phyloP scores from a whole-genome alignment of 2,329 filamentous ascomycete genomes.

The Bipolaris cookei region DNA sequence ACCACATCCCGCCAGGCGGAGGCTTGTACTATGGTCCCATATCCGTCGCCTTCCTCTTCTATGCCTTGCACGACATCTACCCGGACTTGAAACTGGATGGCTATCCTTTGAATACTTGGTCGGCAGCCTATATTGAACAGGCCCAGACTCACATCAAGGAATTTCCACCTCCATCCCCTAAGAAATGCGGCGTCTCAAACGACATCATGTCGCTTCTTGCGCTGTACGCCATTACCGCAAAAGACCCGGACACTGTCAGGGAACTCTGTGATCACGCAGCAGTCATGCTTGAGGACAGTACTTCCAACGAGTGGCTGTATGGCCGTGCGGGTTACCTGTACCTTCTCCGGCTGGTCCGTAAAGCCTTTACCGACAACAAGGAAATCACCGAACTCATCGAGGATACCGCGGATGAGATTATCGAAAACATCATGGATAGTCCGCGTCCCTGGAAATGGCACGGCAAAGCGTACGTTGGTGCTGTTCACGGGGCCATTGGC shows the following conservation, averaged over 20 bases:
- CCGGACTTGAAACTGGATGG: slow-evolving; percentile 56
- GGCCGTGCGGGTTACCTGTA: slow-evolving; percentile 73
- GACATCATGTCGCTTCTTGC: slow-evolving; percentile 59
- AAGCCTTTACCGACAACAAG: slow-evolving; percentile 60
- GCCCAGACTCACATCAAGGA: slow-evolving; percentile 57
- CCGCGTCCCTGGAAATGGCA: slow-evolving; percentile 69
- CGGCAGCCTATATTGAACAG: slow-evolving; percentile 58
- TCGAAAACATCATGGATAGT: slow-evolving; percentile 64
- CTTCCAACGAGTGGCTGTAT: slow-evolving; percentile 68
- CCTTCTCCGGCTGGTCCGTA: slow-evolving; percentile 67
- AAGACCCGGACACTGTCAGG: slow-evolving; percentile 57
- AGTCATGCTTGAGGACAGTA: slow-evolving; percentile 55
- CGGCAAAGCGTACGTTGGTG: slow-evolving; percentile 67
- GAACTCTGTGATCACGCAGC: slow-evolving; percentile 59
- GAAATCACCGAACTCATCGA: slow-evolving; percentile 59
- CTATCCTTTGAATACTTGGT: slow-evolving; percentile 57
- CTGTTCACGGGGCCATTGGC: slow-evolving; percentile 71
- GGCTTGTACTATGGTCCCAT: slow-evolving; percentile 60
- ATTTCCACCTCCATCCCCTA: slow-evolving; percentile 55
- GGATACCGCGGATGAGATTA: slow-evolving; percentile 62
- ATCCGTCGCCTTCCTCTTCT: slow-evolving; percentile 58
- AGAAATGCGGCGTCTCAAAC: slow-evolving; percentile 58
- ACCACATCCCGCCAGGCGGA: slow-evolving; percentile 54
- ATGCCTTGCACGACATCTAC: slow-evolving; percentile 57
- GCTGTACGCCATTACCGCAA: slow-evolving; percentile 57